Percentiles rank a stretch among this genome's conserved stretches.
Evolutionary conservation across 371 early-diverging fungal genomes (phyloP).

Genomic region (Modicella reniformis): DNA sequence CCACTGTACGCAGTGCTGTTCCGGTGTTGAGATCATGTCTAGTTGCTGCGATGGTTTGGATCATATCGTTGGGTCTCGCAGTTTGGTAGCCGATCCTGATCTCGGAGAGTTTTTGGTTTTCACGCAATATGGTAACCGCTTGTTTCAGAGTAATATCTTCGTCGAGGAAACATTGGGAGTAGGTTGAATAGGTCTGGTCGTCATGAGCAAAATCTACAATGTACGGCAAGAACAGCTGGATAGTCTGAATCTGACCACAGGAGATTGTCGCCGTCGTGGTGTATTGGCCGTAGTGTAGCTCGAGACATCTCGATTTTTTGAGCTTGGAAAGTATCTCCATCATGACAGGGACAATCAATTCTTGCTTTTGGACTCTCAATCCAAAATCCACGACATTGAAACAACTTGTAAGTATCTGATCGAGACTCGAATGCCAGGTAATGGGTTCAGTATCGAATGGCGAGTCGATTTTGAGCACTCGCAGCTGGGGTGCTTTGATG

Average conservation of each 20-base stretch:
- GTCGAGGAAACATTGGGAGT: not conserved
- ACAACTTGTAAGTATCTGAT: not conserved
- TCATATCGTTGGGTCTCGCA: not conserved
- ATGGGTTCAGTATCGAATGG: not conserved
- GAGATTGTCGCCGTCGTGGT: not conserved
- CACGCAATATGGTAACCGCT: not conserved
- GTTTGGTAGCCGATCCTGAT: not conserved
- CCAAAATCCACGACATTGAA: not conserved
- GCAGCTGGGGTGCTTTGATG: not conserved
- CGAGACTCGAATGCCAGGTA: not conserved
- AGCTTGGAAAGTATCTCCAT: not conserved
- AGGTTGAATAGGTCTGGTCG: not conserved
- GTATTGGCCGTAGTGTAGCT: not conserved
- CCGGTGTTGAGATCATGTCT: not conserved
- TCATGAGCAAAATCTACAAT: not conserved
- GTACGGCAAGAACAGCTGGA: not conserved
- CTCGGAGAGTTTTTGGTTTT: not conserved
- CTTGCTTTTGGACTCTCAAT: not conserved
- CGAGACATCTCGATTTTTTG: not conserved
- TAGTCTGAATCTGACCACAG: not conserved
- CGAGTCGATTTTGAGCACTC: slow-evolving; percentile 4
- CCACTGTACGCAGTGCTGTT: not conserved
- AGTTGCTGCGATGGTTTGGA: not conserved
- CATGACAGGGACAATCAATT: not conserved
- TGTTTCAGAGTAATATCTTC: not conserved